These are phyloP conservation scores for Byssochlamys sp. DNA, from an alignment of 2,329 filamentous ascomycete species.

Conservation along the genomic window DNA sequence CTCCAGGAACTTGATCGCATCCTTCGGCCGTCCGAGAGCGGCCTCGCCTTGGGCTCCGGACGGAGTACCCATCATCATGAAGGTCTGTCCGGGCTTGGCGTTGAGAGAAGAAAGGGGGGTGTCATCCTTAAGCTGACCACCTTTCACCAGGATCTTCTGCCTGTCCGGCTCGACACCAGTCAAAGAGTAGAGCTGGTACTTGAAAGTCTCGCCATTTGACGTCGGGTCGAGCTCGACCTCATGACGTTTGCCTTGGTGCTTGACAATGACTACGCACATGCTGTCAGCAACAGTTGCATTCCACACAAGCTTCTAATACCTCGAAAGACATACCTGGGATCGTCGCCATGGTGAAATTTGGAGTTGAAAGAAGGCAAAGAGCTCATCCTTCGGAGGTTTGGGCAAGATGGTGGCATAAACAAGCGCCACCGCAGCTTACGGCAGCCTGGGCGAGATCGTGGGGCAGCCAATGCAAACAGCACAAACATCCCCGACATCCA, in stretches of 20 bases:
- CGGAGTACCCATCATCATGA: conserved; percentile 96
- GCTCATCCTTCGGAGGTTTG: neutral
- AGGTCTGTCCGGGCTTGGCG: conserved; percentile 72
- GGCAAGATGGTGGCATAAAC: conserved; percentile 4
- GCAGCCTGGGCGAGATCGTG: conserved; percentile 1
- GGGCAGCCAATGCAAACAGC: conserved; percentile 21
- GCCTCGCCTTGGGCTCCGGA: conserved; percentile 51
- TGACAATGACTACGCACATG: conserved; percentile 63
- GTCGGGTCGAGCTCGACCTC: conserved; percentile 81
- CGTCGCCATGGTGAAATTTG: conserved; percentile 40
- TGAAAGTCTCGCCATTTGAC: conserved; percentile 83
- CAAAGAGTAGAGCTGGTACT: conserved; percentile 87
- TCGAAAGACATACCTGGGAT: conserved; percentile 41
- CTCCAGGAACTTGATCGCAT: conserved; percentile 79
- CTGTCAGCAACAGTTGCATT: conserved; percentile 9
- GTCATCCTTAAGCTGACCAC: conserved; percentile 90
- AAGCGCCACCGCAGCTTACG: conserved; percentile 4
- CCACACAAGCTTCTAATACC: neutral
- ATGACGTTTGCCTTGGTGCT: conserved; percentile 91
- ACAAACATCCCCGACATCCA: conserved; percentile 15
- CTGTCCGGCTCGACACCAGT: conserved; percentile 92
- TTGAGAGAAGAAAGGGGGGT: conserved; percentile 73
- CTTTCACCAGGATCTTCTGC: conserved; percentile 92
- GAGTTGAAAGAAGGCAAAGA: conserved; percentile 1
- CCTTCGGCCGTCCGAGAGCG: conserved; percentile 61